Percentiles rank a stretch among this genome's conserved stretches.
phyloP scores from a whole-genome alignment of 2,329 filamentous ascomycete species.

The Phaeosphaeriaceae sp. region DNA sequence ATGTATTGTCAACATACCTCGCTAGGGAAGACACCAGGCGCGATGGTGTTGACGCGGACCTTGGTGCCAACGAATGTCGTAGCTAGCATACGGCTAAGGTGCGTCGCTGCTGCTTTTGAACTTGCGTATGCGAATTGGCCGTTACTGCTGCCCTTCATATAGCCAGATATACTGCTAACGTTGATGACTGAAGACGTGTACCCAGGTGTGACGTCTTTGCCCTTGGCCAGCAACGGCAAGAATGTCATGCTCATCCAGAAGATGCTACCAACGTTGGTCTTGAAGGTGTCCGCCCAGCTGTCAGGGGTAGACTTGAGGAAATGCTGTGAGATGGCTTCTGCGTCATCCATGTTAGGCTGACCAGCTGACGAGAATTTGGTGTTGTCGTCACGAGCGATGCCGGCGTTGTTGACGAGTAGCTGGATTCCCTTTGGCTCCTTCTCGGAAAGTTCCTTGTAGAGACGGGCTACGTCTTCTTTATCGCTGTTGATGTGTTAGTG shows the following conservation, averaged over 20 bases:
- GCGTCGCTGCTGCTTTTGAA: constrained; percentile 58
- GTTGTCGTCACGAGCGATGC: constrained; percentile 60
- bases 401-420: constrained; percentile 62
- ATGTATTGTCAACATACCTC: constrained; percentile 25
- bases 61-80: constrained; percentile 53
- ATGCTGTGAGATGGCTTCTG: constrained; percentile 59
- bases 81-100: constrained; percentile 56
- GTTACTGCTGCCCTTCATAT: constrained; percentile 56
- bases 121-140: constrained; percentile 62
- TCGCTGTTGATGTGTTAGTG: constrained; percentile 38
- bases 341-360: constrained; percentile 57
- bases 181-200: constrained; percentile 62
- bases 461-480: constrained; percentile 56
- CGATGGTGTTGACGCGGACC: constrained; percentile 54
- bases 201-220: constrained; percentile 53
- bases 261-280: constrained; percentile 59
- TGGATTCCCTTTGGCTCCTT: constrained; percentile 62
- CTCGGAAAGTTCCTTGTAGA: constrained; percentile 50
- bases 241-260: constrained; percentile 64
- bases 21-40: constrained; percentile 53
- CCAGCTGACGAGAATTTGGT: constrained; percentile 58
- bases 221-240: constrained; percentile 61
- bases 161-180: constrained; percentile 59
- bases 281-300: constrained; percentile 59
- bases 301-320: constrained; percentile 57